These are phyloP conservation scores for Colletotrichum sp. DNA, from an alignment of 2,329 filamentous ascomycete species.

Conservation along the genomic window DNA sequence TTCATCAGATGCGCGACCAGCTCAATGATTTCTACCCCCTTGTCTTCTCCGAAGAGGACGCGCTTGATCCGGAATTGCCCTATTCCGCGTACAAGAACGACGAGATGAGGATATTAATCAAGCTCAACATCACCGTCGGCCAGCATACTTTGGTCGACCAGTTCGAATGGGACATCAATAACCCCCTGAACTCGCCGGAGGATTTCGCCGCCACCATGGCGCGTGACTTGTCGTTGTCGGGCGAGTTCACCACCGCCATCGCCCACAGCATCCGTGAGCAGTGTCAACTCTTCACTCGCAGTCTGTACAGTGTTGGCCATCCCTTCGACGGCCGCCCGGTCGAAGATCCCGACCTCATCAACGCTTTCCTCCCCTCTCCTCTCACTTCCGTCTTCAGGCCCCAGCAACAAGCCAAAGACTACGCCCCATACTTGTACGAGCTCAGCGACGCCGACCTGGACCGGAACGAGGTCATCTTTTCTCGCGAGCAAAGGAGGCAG, in stretches of 20 bases:
- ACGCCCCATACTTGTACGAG: constrained; percentile 91
- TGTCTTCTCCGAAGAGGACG: constrained; percentile 86
- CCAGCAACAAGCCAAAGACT: constrained; percentile 92
- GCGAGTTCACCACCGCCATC: constrained; percentile 96
- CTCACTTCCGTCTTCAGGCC: constrained; percentile 84
- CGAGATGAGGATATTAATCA: constrained; percentile 95
- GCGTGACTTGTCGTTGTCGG: constrained; percentile 85
- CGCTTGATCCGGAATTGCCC: constrained; percentile 86
- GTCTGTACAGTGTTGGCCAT: constrained; percentile 90
- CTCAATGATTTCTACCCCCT: constrained; percentile 93
- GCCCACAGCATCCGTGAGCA: constrained; percentile 98
- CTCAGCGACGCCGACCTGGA: constrained; percentile 90
- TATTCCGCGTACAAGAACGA: constrained; percentile 98
- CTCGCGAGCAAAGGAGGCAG: constrained; percentile 90
- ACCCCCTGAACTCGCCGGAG: constrained; percentile 90
- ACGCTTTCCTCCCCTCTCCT: constrained; percentile 86
- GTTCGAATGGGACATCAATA: constrained; percentile 99
- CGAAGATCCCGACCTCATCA: constrained; percentile 87
- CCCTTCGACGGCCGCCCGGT: constrained; percentile 93
- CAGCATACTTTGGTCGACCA: constrained; percentile 94
- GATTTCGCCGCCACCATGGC: constrained; percentile 93
- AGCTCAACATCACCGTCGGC: constrained; percentile 97
- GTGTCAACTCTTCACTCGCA: constrained; percentile 90
- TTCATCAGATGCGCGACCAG: constrained; percentile 83
- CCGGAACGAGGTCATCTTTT: constrained; percentile 89